phyloP scores from a whole-genome alignment of 192 early-diverging fungal species.

The Mortierella claussenii region DNA sequence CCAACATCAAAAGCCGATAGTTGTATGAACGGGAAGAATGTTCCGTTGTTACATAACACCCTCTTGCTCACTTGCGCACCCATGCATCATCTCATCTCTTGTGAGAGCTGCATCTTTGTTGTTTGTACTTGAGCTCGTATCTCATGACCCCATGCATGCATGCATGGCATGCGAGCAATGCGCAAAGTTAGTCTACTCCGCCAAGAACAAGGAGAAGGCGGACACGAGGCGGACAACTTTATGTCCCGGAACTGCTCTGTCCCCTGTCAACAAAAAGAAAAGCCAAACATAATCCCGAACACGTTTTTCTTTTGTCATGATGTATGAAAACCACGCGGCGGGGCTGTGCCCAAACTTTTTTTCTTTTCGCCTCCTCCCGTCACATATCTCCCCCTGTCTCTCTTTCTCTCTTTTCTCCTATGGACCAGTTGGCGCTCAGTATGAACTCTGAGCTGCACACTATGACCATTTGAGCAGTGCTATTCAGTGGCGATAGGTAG shows the following conservation, averaged over 20 bases:
- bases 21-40: conserved; percentile 32
- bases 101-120: no score
- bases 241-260: background rate
- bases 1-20: background rate
- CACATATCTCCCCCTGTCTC: background rate
- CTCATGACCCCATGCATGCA: background rate
- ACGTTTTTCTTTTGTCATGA: background rate
- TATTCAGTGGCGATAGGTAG: no score
- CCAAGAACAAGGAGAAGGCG: background rate
- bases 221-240: background rate
- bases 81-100: no score
- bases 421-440: no score
- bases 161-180: no score
- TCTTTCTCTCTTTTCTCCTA: no score
- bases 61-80: background rate
- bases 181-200: background rate
- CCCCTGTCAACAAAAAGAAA: no score
- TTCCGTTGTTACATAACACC: background rate
- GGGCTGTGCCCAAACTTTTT: conserved; percentile 9
- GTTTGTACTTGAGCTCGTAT: no score
- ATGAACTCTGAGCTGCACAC: no score
- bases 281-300: no score
- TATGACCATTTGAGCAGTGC: no score
- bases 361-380: no score
- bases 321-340: conserved; percentile 24